Percentiles rank a stretch among this genome's conserved stretches.
Evolutionary conservation across 208 protist genomes (phyloP).

Genomic region (Porcisia deanei): DNA sequence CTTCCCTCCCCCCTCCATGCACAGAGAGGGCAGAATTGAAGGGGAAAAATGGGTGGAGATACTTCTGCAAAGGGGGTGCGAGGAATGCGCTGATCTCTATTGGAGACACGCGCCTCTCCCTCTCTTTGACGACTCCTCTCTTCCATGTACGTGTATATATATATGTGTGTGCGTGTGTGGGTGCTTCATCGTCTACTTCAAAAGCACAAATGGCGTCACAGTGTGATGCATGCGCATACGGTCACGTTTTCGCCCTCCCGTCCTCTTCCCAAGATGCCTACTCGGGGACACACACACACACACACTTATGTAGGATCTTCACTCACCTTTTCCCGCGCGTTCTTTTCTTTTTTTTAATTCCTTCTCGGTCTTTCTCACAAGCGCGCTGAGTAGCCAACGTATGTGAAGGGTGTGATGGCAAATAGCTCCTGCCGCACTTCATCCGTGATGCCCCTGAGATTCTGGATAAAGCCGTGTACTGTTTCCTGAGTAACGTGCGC

Average conservation of each 20-base stretch:
- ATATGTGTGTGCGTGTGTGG: not conserved
- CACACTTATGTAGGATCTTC: not conserved
- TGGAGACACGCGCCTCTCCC: no score
- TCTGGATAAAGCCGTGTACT: conserved; percentile 84
- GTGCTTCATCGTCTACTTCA: no score
- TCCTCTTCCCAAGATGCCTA: no score
- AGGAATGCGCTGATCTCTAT: no score
- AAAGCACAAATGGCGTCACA: no score
- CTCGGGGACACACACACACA: not conserved
- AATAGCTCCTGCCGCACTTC: conserved; percentile 90
- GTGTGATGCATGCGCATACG: no score
- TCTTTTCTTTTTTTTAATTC: not conserved
- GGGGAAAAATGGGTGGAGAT: no score
- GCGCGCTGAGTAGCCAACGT: conserved; percentile 69
- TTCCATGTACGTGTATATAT: not conserved
- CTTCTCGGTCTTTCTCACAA: conserved; percentile 6
- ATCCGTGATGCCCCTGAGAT: conserved; percentile 80
- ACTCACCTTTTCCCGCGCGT: not conserved
- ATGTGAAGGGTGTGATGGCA: conserved; percentile 83
- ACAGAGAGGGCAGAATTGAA: no score
- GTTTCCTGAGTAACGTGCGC: conserved; percentile 66
- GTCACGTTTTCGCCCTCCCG: no score
- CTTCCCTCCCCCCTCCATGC: no score
- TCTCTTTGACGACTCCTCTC: not conserved
- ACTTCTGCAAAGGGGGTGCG: no score